Base-by-base conservation (phyloP, 208 protist genomes). In the Trypanosoma grayi region DNA sequence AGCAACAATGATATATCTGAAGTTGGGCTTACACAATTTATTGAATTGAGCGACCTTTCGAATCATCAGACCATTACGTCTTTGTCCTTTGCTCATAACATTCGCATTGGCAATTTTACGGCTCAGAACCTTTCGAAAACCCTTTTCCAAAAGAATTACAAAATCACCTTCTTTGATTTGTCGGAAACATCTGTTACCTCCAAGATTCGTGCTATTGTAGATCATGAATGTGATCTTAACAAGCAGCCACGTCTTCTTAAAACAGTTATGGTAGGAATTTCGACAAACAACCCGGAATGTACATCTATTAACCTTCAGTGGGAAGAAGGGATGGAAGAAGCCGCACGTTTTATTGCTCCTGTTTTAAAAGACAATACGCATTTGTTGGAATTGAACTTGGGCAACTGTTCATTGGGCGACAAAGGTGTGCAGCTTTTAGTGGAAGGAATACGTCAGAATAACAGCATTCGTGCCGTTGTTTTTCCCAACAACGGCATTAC, bases 401-500 rank as follows among this genome's bases (percentile, higher is more conserved):
- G 86, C 44, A 91, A 94, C 71, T 79, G 56, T 36, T 67, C 65
- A 20, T 46, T 93, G 7, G 73, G 77, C 47, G 85, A 96, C 53
- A 59, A 76, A n/a, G 88, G 77, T 18, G 58, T 86, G 6, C 59
- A 87, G 27, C 59, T 83, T 45, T 54, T 97, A 0, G 40, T 75
- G 7, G 56, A 72, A 18, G 73, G 82, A 10, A 69, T 97, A 43
- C 52, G 56, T 40, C 65, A 64, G 25, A 94, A 95, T 63, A 68
- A 53, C 4, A 85, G 80, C 9, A 59, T 97, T 40, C 79, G 72
- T 27, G 43, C 70, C 31, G 41, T 97, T n/a, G 80, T 88, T 36
- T 50, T 97, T 31, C 73, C 87, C 16, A 95, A 94, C 70, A 96
- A 95, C 72, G 65, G 68, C 2, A 79, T 96, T 44, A 94, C 89